Base-by-base conservation (phyloP, 2,329 filamentous ascomycete genomes). In the Tolypocladium guangdongense region DNA sequence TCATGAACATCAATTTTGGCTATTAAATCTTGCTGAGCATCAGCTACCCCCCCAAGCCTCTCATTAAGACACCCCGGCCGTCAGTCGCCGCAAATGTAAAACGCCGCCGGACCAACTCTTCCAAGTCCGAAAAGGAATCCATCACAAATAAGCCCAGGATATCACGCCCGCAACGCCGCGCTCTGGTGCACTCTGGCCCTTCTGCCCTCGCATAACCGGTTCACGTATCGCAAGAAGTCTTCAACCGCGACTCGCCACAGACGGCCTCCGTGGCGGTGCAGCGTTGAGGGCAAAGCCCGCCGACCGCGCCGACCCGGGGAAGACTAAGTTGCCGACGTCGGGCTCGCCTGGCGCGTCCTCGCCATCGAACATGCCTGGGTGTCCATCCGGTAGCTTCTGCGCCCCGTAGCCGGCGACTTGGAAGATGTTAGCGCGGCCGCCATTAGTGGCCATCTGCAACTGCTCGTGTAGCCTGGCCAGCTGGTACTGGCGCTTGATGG, bases 341-440 rank as follows among this genome's bases (percentile, higher is more conserved):
- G 74, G 71, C 61, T 84, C 81, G n/a, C 80, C 80, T 2, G 75
- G 74, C 2, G 80, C 80, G 59, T 83, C 80, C 55, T 81, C 80
- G 22, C 70, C 67, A 32, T 79, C 75, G 8, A 72, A 56, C 11
- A 71, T 58, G 12, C 71, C 74, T 0, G 71, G 71, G 58, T 81
- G 77, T 5, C 71, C 73, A 0, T 78, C 74, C 0, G 76, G 71
- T 27, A 81, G 67, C 58, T 69, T 78, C 64, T 83, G 81, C 16
- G 76, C 73, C 3, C 81, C 81, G 55, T 71, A 77, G 12, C 80
- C 80, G 7, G 72, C 70, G 2, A 84, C 80, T 57, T 75, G 79
- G 65, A 85, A 86, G 27, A 86, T 86, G 57, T 85, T 86, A 55
- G 79, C 76, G 22, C 80, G 77, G 10, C 82, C 82, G 41, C 81